Percentiles rank a stretch among this genome's conserved stretches.
Evolutionary conservation across 2,329 filamentous ascomycete species (phyloP).

Genomic region (Fusarium armeniacum): DNA sequence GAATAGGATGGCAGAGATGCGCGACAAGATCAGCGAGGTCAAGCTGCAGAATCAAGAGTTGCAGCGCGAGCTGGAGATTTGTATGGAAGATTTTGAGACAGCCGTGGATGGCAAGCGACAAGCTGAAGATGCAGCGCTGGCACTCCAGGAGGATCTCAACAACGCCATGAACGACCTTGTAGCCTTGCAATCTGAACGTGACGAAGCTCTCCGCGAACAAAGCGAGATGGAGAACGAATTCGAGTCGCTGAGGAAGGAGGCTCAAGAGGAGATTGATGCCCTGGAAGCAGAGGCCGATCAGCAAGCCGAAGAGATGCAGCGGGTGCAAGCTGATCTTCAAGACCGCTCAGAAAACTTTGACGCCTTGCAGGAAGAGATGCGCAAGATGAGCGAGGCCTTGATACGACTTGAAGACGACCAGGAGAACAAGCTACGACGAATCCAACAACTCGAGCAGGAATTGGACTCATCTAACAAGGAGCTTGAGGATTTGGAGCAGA

Average conservation of each 20-base stretch:
- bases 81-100: constrained; percentile 82
- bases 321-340: constrained; percentile 78
- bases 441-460: constrained; percentile 86
- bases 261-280: constrained; percentile 75
- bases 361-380: constrained; percentile 94
- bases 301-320: constrained; percentile 77
- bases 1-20: constrained; percentile 82
- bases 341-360: constrained; percentile 89
- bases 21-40: constrained; percentile 87
- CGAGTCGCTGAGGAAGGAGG: constrained; percentile 71
- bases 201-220: constrained; percentile 82
- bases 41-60: constrained; percentile 93
- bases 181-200: constrained; percentile 83
- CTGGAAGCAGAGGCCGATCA: constrained; percentile 80
- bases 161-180: constrained; percentile 84
- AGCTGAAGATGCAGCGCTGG: constrained; percentile 69
- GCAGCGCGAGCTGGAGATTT: constrained; percentile 83
- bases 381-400: constrained; percentile 87
- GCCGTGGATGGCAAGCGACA: constrained; percentile 74
- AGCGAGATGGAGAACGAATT: constrained; percentile 72
- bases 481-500: constrained; percentile 86
- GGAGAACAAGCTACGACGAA: constrained; percentile 80
- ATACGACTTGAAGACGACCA: constrained; percentile 92
- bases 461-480: constrained; percentile 87
- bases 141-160: constrained; percentile 85